Evolutionary conservation across 352 stramenopile species (phyloP).

Genomic region (Globisporangium paroecandrum): DNA sequence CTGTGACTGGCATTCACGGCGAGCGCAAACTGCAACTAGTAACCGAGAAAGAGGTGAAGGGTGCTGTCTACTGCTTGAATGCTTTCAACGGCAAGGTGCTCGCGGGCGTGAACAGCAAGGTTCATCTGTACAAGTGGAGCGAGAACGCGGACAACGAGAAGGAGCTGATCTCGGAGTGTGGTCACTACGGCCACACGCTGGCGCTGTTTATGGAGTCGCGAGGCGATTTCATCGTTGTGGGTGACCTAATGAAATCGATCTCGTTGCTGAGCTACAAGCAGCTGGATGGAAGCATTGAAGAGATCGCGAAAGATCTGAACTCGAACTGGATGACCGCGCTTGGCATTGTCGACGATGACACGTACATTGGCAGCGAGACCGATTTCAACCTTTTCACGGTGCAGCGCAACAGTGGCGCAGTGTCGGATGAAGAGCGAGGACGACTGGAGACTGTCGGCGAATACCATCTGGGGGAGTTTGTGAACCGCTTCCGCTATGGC

Average conservation of each 20-base stretch:
- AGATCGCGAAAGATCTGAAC: conserved; percentile 96
- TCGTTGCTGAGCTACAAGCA: conserved; percentile 94
- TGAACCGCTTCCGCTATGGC: conserved; percentile 94
- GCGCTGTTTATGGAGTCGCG: conserved; percentile 94
- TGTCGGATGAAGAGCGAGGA: conserved; percentile 91
- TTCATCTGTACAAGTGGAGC: conserved; percentile 90
- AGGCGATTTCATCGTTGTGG: conserved; percentile 94
- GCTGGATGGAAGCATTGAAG: conserved; percentile 89
- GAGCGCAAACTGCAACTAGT: conserved; percentile 88
- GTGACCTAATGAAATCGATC: conserved; percentile 97
- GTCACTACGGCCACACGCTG: conserved; percentile 94
- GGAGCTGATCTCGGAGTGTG: conserved; percentile 89
- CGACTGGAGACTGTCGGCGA: conserved; percentile 92
- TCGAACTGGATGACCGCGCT: conserved; percentile 96
- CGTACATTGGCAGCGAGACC: conserved; percentile 94
- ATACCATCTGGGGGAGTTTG: conserved; percentile 95
- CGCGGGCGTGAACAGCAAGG: conserved; percentile 94
- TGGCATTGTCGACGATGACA: conserved; percentile 92
- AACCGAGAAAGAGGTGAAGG: conserved; percentile 91
- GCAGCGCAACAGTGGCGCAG: conserved; percentile 89
- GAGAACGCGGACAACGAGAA: conserved; percentile 88
- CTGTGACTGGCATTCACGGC: conserved; percentile 69
- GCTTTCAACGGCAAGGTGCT: conserved; percentile 94
- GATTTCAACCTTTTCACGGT: conserved; percentile 96
- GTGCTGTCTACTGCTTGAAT: conserved; percentile 95